Percentiles rank a stretch among this genome's conserved stretches.
Conservation (phyloP, 108 stramenopile genomes). For the Pseudonitzschia multistriata region DNA sequence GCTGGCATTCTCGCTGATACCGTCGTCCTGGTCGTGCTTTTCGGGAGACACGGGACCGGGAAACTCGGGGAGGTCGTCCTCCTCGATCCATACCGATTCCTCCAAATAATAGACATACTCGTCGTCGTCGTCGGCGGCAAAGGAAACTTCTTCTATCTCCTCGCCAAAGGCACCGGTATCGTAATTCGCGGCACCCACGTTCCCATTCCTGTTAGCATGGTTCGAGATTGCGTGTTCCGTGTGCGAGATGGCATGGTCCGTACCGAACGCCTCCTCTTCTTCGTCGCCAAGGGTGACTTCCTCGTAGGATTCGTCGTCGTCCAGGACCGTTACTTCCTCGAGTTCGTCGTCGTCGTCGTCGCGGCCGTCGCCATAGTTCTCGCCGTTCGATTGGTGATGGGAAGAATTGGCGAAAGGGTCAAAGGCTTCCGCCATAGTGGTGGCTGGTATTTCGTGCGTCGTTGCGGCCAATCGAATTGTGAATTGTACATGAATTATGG, state of each 20-base stretch:
- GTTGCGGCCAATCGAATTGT: background rate
- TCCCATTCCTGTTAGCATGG: background rate
- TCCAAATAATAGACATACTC: background rate
- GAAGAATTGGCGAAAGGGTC: background rate
- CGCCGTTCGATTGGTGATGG: background rate
- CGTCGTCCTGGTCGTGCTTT: background rate
- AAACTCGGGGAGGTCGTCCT: background rate
- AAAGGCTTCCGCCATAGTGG: background rate
- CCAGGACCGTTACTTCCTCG: background rate
- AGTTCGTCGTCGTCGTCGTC: background rate
- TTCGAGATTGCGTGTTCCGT: too few species aligned
- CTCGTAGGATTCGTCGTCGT: background rate
- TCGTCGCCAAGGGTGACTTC: background rate
- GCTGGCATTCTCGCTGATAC: too few species aligned
- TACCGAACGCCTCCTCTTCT: background rate
- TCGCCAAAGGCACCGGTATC: background rate
- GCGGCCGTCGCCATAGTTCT: background rate
- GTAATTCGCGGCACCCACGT: background rate
- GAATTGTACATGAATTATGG: background rate
- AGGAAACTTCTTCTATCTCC: background rate
- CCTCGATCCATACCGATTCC: background rate
- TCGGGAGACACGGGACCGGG: background rate
- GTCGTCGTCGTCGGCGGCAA: background rate
- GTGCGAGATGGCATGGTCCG: too few species aligned
- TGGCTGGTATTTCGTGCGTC: too few species aligned